Percentiles rank a stretch among this genome's conserved stretches.
Conservation (phyloP, 202 grass and related monocot species). For the Panicum virgatum region DNA sequence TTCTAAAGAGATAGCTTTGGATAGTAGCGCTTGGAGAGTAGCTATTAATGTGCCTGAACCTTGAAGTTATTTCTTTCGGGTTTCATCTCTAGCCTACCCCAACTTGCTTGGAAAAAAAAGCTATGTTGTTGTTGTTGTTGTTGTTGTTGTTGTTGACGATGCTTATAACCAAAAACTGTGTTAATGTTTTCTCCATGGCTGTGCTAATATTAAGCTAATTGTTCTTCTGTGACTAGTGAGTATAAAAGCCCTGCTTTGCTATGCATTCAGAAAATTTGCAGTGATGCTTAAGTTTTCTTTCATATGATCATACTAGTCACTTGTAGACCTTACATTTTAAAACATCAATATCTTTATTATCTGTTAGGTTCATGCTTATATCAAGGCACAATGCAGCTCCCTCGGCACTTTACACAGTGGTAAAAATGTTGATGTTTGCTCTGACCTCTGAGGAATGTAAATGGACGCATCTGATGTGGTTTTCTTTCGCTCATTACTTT, state of each 20-base stretch:
- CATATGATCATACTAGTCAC: not conserved
- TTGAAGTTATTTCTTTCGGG: too few species aligned
- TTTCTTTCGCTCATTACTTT: conserved; percentile 21
- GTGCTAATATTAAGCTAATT: not conserved
- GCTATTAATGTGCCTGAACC: too few species aligned
- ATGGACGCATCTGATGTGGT: not conserved
- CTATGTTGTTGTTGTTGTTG: too few species aligned
- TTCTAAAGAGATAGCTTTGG: too few species aligned
- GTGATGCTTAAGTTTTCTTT: not conserved
- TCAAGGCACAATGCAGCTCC: conserved; percentile 54
- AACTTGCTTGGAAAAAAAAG: too few species aligned
- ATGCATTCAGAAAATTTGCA: conserved; percentile 8
- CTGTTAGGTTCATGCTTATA: conserved; percentile 84
- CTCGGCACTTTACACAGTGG: conserved; percentile 77
- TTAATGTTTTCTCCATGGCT: not conserved
- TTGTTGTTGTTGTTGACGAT: too few species aligned
- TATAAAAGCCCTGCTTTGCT: not conserved
- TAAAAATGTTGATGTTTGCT: conserved; percentile 39
- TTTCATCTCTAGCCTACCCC: too few species aligned
- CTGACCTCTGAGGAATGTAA: conserved; percentile 3
- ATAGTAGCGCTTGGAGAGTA: too few species aligned
- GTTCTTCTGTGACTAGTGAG: not conserved
- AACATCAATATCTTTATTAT: conserved; percentile 3
- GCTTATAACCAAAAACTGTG: too few species aligned
- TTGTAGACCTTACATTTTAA: not conserved